Evolutionary conservation across 257 asterid genomes (phyloP), one percentile per base, ranked within the genome.

Genomic region (Capsicum pubescens): DNA sequence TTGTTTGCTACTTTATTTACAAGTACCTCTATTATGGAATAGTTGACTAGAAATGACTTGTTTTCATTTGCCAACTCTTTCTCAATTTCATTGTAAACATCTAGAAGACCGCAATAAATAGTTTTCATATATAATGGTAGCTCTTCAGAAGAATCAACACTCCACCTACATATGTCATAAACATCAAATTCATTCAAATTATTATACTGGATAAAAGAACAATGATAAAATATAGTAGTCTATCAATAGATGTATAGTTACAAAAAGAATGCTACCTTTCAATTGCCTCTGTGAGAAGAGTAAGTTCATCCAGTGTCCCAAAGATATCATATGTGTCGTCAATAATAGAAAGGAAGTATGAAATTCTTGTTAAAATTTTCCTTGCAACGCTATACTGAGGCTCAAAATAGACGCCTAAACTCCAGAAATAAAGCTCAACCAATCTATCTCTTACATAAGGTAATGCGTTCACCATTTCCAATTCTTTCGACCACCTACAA

Each of bases 381-480:
- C 83, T 61, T 3, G 60, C 35, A 42, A 60, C 8, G 6, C 16
- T 13, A 44, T 63, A 60, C 12, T 60, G 32, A 21, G 93, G 90
- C 82, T 90, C 93, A 79, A 81, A 86, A 21, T 84, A 89, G 10
- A 85, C 81, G 7, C 85, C 88, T 35, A 85, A 46, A 21, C 26
- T 50, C 86, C 87, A 87, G 5, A 88, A 87, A 36, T 88, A 87
- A 48, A 88, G 17, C 16, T 88, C 93, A 36, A 44, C 88, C 32
- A 84, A 16, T 70, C 87, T 88, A 11, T 88, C 91, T 86, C 92
- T 87, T 50, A 87, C 87, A 71, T 84, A 90, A 3, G 89, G 84
- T 7, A 84, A 14, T 56, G 84, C 81, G 0, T 58, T 81, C 9
- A 16, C n/a, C 7, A 80, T 46, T 8, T 86, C 86, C 17, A 88